phyloP scores from a whole-genome alignment of 2,329 filamentous ascomycete genomes.

The Tympanopsis confertula region DNA sequence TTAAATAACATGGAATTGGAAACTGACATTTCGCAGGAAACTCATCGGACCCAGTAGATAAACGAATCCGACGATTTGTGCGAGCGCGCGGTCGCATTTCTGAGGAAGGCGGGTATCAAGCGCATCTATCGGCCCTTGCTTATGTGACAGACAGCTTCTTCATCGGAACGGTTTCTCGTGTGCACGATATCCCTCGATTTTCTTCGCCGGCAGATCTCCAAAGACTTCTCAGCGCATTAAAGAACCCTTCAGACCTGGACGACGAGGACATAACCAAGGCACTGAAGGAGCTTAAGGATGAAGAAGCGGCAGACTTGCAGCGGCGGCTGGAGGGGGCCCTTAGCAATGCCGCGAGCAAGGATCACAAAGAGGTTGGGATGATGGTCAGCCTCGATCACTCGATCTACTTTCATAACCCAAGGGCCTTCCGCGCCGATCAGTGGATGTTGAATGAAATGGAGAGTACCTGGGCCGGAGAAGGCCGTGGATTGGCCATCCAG shows the following conservation, averaged over 20 bases:
- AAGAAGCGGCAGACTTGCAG: slow-evolving; percentile 24
- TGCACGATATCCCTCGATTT: slow-evolving; percentile 72
- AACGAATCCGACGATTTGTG: slow-evolving; percentile 64
- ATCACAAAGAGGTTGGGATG: slow-evolving; percentile 28
- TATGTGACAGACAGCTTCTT: slow-evolving; percentile 93
- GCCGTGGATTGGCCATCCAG: slow-evolving; percentile 31
- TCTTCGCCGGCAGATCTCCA: slow-evolving; percentile 38
- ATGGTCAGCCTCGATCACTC: slow-evolving; percentile 37
- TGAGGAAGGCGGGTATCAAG: slow-evolving; percentile 59
- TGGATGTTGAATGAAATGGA: slow-evolving; percentile 36
- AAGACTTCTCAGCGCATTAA: slow-evolving; percentile 18
- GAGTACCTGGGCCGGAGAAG: slow-evolving; percentile 36
- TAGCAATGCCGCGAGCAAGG: slow-evolving; percentile 7
- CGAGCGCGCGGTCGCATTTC: slow-evolving; percentile 66
- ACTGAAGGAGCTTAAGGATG: slow-evolving; percentile 22
- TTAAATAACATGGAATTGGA: slow-evolving; percentile 31
- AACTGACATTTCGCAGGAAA: slow-evolving; percentile 21
- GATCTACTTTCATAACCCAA: slow-evolving; percentile 36
- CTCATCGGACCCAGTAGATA: slow-evolving; percentile 45
- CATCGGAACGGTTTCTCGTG: slow-evolving; percentile 74
- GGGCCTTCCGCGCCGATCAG: slow-evolving; percentile 32
- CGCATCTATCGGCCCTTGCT: slow-evolving; percentile 76
- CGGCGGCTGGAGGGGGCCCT: slow-evolving; percentile 14
- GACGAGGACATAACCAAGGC: slow-evolving; percentile 23
- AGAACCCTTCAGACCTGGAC: slow-evolving; percentile 24